A percentile compares a stretch with the other conserved stretches of the same genome.
Conservation (phyloP, 2,329 filamentous ascomycete genomes). For the Diplodia sapinea region DNA sequence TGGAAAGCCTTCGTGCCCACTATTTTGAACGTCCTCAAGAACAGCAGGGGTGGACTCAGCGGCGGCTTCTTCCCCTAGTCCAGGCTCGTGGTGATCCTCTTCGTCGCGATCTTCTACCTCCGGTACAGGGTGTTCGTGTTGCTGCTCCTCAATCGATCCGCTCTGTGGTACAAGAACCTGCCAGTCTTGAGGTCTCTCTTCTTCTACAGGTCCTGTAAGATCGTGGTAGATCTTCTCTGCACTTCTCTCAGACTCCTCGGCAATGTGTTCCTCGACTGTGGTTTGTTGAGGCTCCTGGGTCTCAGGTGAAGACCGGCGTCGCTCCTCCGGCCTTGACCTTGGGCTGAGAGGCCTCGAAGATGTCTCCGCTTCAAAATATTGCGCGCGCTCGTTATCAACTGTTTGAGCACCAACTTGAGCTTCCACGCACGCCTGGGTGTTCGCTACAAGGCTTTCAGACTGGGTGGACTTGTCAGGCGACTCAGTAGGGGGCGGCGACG, state of each 20-base stretch:
- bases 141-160: neutral
- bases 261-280: neutral
- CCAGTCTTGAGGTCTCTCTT: neutral
- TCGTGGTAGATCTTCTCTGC: neutral
- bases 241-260: neutral
- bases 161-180: neutral
- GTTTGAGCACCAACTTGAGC: neutral
- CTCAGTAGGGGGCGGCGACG: slow-evolving; percentile 13
- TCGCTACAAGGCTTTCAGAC: neutral
- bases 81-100: neutral
- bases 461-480: slow-evolving; percentile 16
- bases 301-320: neutral
- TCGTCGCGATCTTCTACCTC: neutral
- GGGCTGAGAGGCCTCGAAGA: neutral
- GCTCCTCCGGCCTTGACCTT: neutral
- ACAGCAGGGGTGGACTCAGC: neutral
- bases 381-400: neutral
- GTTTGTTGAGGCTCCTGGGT: neutral
- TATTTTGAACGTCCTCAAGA: neutral
- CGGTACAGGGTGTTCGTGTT: neutral
- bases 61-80: neutral
- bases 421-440: neutral
- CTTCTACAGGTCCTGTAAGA: neutral
- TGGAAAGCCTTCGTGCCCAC: neutral
- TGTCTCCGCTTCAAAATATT: neutral